These are phyloP conservation scores for Schrenkiella parvula DNA, from an alignment of 345 rosid species.

Conservation along the genomic window DNA sequence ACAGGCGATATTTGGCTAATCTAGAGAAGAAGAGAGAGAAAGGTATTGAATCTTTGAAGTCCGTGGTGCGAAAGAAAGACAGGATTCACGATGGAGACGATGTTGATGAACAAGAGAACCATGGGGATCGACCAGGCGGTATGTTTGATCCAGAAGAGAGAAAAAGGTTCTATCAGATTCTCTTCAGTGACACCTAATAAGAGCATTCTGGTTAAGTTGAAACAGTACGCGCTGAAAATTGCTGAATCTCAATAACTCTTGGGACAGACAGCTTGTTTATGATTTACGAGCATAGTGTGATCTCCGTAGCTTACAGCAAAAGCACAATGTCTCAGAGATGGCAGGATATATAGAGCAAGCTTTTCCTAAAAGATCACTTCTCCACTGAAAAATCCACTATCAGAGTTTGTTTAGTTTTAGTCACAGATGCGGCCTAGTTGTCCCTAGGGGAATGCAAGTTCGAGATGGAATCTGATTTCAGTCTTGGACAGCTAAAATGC, in stretches of 20 bases:
- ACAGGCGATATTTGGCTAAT: constrained; percentile 47
- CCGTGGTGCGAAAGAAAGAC: constrained; percentile 34
- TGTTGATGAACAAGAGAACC: constrained; percentile 43
- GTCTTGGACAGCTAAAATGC: not conserved
- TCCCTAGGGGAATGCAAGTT: not conserved
- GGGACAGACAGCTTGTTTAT: not conserved
- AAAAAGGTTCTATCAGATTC: constrained; percentile 70
- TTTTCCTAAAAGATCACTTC: not conserved
- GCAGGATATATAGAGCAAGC: not conserved
- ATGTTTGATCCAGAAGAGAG: constrained; percentile 82
- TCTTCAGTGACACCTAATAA: constrained; percentile 57
- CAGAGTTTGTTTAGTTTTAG: not conserved
- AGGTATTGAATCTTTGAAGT: constrained; percentile 37
- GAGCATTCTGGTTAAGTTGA: constrained; percentile 12
- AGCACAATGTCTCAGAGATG: not conserved
- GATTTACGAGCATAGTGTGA: not conserved
- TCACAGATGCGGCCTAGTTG: not conserved
- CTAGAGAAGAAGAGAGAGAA: constrained; percentile 64
- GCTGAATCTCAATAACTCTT: not conserved
- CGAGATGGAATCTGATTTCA: not conserved
- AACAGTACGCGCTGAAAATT: not conserved
- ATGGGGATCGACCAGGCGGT: constrained; percentile 45
- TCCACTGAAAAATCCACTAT: not conserved
- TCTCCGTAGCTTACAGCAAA: not conserved
- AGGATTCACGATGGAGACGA: constrained; percentile 25